Conservation (phyloP, 371 early-diverging fungal genomes). For the Mortierella sp. region DNA sequence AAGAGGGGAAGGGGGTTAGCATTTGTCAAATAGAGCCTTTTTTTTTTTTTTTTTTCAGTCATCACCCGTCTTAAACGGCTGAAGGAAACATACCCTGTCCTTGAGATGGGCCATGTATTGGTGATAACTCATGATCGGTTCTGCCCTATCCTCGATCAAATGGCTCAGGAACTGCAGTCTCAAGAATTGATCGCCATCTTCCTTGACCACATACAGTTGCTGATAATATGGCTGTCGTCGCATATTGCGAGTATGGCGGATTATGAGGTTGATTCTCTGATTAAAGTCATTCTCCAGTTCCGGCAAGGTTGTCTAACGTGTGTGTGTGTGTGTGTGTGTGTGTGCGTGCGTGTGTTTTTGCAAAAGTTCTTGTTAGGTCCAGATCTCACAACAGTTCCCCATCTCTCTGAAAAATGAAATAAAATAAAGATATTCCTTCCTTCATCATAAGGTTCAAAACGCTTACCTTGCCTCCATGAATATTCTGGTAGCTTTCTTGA, state of each 20-base stretch:
- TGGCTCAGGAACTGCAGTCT: slow-evolving; percentile 87
- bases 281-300: slow-evolving; percentile 65
- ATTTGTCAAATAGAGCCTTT: not conserved
- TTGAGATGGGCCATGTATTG: slow-evolving; percentile 79
- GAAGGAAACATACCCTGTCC: slow-evolving; percentile 58
- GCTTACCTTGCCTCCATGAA: slow-evolving; percentile 73
- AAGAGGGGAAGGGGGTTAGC: not conserved
- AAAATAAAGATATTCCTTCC: not conserved
- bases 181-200: slow-evolving; percentile 91
- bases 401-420: not conserved
- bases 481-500: slow-evolving; percentile 65
- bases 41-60: not conserved
- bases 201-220: slow-evolving; percentile 84
- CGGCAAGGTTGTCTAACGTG: slow-evolving; percentile 60
- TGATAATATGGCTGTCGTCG: slow-evolving; percentile 71
- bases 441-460: too few species aligned
- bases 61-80: too few species aligned
- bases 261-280: slow-evolving; percentile 65
- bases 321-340: too few species aligned
- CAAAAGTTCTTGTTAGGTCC: not conserved
- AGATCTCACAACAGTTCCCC: too few species aligned
- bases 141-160: slow-evolving; percentile 93
- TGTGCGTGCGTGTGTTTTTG: too few species aligned
- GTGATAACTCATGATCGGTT: slow-evolving; percentile 83
- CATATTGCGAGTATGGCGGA: slow-evolving; percentile 68